Conservation (phyloP, 768 basidiomycete species). For the Phylloporus scabripes region DNA sequence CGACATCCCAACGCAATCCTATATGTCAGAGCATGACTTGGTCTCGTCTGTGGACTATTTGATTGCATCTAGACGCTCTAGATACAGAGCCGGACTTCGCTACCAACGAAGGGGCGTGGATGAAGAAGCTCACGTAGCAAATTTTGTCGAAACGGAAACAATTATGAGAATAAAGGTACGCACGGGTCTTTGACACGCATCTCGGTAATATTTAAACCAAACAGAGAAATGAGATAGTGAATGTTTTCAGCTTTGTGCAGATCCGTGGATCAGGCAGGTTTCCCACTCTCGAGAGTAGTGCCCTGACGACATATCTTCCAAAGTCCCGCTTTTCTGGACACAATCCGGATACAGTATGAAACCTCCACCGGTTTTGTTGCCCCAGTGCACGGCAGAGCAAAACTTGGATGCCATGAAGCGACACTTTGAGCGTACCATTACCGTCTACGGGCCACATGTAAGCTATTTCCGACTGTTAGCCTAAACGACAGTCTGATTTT, state of each 20-base stretch:
- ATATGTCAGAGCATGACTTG: slow-evolving; percentile 33
- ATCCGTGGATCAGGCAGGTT: slow-evolving; percentile 79
- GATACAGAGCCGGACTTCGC: slow-evolving; percentile 85
- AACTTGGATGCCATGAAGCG: slow-evolving; percentile 63
- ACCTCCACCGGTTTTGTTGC: slow-evolving; percentile 73
- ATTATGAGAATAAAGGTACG: slow-evolving; percentile 76
- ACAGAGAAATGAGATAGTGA: slow-evolving; percentile 68
- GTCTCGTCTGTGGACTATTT: slow-evolving; percentile 61
- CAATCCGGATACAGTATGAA: slow-evolving; percentile 85
- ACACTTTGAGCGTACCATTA: slow-evolving; percentile 64
- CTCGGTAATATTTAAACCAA: neutral
- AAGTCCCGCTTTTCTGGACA: slow-evolving; percentile 92
- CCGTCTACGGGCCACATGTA: slow-evolving; percentile 77
- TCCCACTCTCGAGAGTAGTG: neutral
- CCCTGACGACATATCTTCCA: slow-evolving; percentile 5
- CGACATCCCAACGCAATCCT: slow-evolving; percentile 43
- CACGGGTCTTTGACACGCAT: neutral
- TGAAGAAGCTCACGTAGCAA: slow-evolving; percentile 88
- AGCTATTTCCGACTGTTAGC: slow-evolving; percentile 16
- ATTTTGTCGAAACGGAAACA: slow-evolving; percentile 94
- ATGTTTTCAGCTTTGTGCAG: slow-evolving; percentile 87
- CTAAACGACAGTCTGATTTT: slow-evolving; percentile 4
- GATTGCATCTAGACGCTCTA: slow-evolving; percentile 79
- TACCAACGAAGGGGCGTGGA: slow-evolving; percentile 95
- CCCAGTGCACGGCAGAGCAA: slow-evolving; percentile 69